phyloP scores from a whole-genome alignment of 805 yeast genomes.

The Barnettozyma vustinii region DNA sequence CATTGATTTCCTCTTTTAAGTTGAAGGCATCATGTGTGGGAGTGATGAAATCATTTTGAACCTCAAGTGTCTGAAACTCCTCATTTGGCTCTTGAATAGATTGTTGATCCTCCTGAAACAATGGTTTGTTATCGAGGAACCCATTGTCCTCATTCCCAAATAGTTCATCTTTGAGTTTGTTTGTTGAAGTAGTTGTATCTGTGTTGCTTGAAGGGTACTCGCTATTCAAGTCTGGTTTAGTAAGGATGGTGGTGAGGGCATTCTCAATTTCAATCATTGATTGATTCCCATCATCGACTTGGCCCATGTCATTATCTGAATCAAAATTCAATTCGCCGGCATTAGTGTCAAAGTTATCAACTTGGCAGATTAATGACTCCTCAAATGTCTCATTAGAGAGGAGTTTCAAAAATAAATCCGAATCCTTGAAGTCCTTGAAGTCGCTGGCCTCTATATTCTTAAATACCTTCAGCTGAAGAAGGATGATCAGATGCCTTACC shows the following conservation, averaged over 20 bases:
- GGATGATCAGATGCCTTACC: constrained; percentile 57
- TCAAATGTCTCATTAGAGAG: constrained; percentile 39
- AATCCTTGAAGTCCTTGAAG: constrained; percentile 54
- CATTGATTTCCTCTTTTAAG: constrained; percentile 59
- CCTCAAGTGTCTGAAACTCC: constrained; percentile 25
- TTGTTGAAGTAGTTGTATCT: constrained; percentile 4
- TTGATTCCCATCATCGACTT: background rate
- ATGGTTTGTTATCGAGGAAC: constrained; percentile 21
- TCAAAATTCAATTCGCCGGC: constrained; percentile 2
- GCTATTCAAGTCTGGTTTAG: constrained; percentile 12
- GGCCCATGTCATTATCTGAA: background rate
- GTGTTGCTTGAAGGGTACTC: background rate
- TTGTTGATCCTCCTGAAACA: constrained; percentile 21
- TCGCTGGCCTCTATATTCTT: constrained; percentile 46
- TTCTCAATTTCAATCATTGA: constrained; percentile 29
- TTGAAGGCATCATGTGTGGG: constrained; percentile 70
- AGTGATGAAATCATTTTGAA: constrained; percentile 35
- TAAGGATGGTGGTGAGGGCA: constrained; percentile 27
- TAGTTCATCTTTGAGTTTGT: constrained; percentile 17
- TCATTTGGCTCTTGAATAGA: constrained; percentile 7
- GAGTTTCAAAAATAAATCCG: constrained; percentile 49
- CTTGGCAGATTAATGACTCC: constrained; percentile 22
- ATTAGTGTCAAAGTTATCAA: constrained; percentile 16
- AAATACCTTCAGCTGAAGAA: constrained; percentile 50
- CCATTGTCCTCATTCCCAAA: constrained; percentile 22